Evolutionary conservation across 192 early-diverging fungal species (phyloP), one percentile per base, ranked within the genome.

Genomic region (Podila epigama): DNA sequence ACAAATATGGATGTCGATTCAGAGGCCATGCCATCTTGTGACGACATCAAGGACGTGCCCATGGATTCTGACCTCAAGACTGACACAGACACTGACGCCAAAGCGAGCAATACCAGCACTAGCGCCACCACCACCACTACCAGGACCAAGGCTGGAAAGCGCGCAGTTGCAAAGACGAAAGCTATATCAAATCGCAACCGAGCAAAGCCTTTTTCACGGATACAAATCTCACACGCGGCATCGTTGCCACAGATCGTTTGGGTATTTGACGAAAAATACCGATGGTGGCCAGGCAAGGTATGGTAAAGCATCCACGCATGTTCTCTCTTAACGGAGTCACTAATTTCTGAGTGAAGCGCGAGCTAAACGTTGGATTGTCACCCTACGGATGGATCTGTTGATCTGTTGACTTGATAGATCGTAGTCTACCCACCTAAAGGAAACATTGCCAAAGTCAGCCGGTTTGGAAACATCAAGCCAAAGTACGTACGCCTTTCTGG

Each of bases 231-330:
- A 8, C 56, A 64, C 13, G 42, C 73, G 1, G 73, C 61, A 16
- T 63, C 50, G 9, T 34, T 77, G 10, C 66, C 73, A 6, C 60
- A 35, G 5, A 58, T 77, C 33, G 73, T 77, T 13, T 77, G 73
- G 73, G 66, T 68, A 27, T 54, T 44, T 44, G 73, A 77, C n/a
- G 11, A 27, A 0, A 33, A 77, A 27, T 52, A 59, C 31, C 37
- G 58, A 15, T 77, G 73, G 73, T 77, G 73, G 73, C 73, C 73
- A 34, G 73, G 73, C 15, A 68, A 66, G 54, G 73, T 75, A 63
- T 1, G 27, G 40, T 44, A 10, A 20, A 13, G n/a, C 25, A 31
- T 28, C 42, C 7, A 5, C 10, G 2, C 22, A 28, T 22, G 18
- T 16, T 4, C n/a, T n/a, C n/a, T n/a, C n/a, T n/a, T n/a, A n/a